Percentiles rank a stretch among this genome's conserved stretches.
Evolutionary conservation across 2,329 filamentous ascomycete species (phyloP).

Genomic region (Alternaria incomplexa): DNA sequence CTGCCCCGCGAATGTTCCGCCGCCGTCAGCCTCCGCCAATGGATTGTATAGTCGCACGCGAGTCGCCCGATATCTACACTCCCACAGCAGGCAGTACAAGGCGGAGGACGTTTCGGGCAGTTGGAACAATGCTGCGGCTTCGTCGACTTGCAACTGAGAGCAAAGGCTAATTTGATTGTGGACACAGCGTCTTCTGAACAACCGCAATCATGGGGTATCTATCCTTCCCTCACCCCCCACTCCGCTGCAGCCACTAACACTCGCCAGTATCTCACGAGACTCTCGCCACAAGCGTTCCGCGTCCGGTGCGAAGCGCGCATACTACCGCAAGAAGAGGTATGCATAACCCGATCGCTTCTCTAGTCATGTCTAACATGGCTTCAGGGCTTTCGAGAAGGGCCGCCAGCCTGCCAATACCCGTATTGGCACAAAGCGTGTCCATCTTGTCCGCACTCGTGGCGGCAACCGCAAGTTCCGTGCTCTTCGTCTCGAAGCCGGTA

Average conservation of each 20-base stretch:
- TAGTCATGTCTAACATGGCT: conserved; percentile 66
- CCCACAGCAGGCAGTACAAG: conserved; percentile 10
- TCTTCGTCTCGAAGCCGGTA: conserved; percentile 96
- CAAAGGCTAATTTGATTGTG: conserved; percentile 37
- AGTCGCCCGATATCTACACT: conserved; percentile 25
- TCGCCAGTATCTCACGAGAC: conserved; percentile 92
- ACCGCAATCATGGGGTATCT: conserved; percentile 61
- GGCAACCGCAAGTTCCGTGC: conserved; percentile 99
- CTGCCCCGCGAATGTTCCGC: conserved; percentile 8
- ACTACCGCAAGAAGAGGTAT: conserved; percentile 66
- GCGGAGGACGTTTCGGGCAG: conserved; percentile 1
- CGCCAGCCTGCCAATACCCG: conserved; percentile 99
- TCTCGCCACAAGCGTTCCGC: conserved; percentile 99
- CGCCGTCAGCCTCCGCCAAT: conserved; percentile 17
- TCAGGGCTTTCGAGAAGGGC: conserved; percentile 99
- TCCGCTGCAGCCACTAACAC: conserved; percentile 43
- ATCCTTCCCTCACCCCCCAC: conserved; percentile 12
- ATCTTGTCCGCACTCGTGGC: conserved; percentile 95
- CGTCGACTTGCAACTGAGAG: conserved; percentile 9
- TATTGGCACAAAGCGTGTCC: conserved; percentile 96
- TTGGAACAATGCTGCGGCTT: conserved; percentile 20
- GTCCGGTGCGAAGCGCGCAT: conserved; percentile 86
- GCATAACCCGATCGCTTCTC: conserved; percentile 67
- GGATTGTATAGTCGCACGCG: conserved; percentile 30
- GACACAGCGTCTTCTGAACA: conserved; percentile 51